phyloP scores from a whole-genome alignment of 306 rosid genomes.

The Parietaria judaica region DNA sequence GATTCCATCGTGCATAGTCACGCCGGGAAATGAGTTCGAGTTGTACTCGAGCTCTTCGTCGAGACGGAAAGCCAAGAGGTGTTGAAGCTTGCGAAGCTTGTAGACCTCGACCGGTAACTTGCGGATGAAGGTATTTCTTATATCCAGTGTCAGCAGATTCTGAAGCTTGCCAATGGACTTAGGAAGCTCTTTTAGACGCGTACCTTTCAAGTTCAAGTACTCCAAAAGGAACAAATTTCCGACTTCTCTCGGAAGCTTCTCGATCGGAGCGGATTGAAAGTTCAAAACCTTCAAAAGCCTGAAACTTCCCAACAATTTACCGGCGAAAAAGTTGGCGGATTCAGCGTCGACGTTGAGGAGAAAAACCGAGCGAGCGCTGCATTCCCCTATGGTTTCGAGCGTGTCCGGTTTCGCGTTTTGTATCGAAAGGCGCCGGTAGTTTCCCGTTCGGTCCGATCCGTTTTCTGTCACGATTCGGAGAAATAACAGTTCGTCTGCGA shows the following conservation, averaged over 20 bases:
- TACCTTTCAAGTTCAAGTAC: neutral
- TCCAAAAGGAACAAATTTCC: conserved; percentile 1
- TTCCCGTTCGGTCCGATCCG: neutral
- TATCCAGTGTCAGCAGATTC: conserved; percentile 2
- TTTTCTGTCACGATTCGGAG: neutral
- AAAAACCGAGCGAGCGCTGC: conserved; percentile 7
- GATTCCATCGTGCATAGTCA: neutral
- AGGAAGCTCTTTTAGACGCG: conserved; percentile 2
- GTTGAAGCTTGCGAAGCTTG: neutral
- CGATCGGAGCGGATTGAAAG: neutral
- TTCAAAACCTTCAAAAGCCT: conserved; percentile 1
- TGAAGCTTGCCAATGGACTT: conserved; percentile 8
- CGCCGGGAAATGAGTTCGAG: conserved; percentile 1
- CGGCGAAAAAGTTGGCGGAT: neutral
- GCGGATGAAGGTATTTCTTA: neutral
- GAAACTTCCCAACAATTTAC: neutral
- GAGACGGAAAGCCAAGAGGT: neutral
- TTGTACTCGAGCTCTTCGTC: neutral
- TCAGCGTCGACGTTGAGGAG: neutral
- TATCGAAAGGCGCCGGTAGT: conserved; percentile 3
- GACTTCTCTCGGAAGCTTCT: neutral
- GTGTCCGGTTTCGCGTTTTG: neutral
- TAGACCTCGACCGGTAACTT: conserved; percentile 3
- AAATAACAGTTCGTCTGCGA: neutral
- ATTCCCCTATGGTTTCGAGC: neutral